Base-by-base conservation (phyloP, 108 stramenopile species). In the Mayamaea pseudoterrestris region DNA sequence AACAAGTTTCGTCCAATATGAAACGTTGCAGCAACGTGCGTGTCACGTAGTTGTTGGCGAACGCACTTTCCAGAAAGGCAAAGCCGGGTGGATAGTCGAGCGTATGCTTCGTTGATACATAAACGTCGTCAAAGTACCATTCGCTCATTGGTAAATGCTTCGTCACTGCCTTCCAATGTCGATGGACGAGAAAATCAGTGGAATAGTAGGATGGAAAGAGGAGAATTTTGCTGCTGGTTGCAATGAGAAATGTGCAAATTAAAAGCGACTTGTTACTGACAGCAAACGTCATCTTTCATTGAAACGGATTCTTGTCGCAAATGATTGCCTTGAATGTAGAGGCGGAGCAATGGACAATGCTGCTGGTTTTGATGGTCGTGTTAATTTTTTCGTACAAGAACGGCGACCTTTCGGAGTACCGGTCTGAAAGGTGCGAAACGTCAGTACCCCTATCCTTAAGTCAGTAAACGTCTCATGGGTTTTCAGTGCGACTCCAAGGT, bases 71-170 rank as follows among this genome's bases (percentile, higher is more conserved):
- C 47, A 93, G 94, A 42, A 63, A 84, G 12, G 88, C 94, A 62
- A 98, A 98, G 43, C 78, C 47, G 5, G 97, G 97, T 8, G 97
- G 97, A 58, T 98, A 98, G 62, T 98, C 97, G 47, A 96, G 53
- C 1, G 97, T 98, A 61, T 96, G 93, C 7, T 78, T 66, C 5
- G 93, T 90, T 1, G 73, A 65, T 3, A 77, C 82, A 14, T 74
- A 48, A 30, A 64, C 50, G 36, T 92, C 67, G 34, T 95, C 88
- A 47, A 69, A 89, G 66, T 98, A 98, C 96, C 96, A 98, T 40
- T 83, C 53, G 13, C 36, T 46, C 1, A 91, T 16, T 3, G 81
- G 83, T 11, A 71, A 41, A 21, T 89, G 74, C 31, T 58, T 55
- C 2, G 96, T 96, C 18, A 98, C 65, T 23, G 93, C 90, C 18